Evolutionary conservation across 2,329 filamentous ascomycete genomes (phyloP).

Genomic region (Talaromyces sp.): DNA sequence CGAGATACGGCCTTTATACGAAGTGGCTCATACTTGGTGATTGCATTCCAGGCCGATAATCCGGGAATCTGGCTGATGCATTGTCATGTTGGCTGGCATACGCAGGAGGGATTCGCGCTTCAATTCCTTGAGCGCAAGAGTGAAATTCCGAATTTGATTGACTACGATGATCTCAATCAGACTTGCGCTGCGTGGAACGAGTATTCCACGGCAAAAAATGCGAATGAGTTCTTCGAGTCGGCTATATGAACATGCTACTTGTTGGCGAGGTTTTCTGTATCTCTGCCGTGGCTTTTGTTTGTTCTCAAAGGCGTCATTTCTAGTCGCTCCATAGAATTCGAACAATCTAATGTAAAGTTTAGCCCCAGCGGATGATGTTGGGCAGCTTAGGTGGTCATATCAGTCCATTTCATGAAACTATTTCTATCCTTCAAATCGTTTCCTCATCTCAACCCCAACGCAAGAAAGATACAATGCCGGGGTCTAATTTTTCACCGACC

Average conservation of each 20-base stretch:
- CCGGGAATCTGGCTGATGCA: conserved; percentile 49
- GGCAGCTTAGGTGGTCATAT: conserved; percentile 25
- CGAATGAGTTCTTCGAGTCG: neutral
- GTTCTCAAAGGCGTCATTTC: no score
- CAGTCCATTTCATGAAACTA: conserved; percentile 35
- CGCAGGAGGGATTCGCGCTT: conserved; percentile 32
- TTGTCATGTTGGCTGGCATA: conserved; percentile 38
- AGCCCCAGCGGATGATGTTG: neutral
- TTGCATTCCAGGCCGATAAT: conserved; percentile 57
- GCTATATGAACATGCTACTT: neutral
- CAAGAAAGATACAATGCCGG: conserved; percentile 15
- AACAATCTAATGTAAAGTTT: neutral
- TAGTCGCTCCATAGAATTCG: no score
- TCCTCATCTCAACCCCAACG: conserved; percentile 22
- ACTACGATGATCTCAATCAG: neutral
- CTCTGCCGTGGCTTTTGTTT: no score
- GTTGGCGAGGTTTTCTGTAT: neutral
- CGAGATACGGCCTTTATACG: conserved; percentile 55
- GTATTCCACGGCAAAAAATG: neutral
- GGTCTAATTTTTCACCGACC: conserved; percentile 22
- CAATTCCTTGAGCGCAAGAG: conserved; percentile 36
- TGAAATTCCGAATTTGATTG: conserved; percentile 21
- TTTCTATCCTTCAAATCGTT: conserved; percentile 28
- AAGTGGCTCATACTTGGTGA: conserved; percentile 49
- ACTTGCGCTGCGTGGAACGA: neutral